Base-by-base conservation (phyloP, 176 grass and related monocot genomes). In the Avena insularis region DNA sequence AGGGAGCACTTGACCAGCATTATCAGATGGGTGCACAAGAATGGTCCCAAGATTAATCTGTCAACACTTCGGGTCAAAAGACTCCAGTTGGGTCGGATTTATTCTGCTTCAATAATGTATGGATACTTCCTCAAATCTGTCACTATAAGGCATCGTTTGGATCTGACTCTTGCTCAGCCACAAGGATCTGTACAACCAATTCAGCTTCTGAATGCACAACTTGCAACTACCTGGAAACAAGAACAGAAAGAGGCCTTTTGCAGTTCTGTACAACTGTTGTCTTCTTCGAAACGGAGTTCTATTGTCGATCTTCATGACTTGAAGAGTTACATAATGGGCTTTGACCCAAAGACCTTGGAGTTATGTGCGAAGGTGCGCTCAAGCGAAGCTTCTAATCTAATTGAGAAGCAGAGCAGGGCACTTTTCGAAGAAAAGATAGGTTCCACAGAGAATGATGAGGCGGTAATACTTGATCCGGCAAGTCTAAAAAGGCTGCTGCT, bases 41-140 rank as follows among this genome's bases (percentile, higher is more conserved):
- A 85, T 70, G 86, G 86, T 70, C 87, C 82, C 23, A 93, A 85
- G 77, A 87, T 85, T 72, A 93, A 87, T 80, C 85, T 14, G 2
- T 93, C 84, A 51, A 93, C 85, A 43, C 75, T 90, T 55, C 33
- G 83, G 10, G 82, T 93, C 69, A 93, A 90, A 85, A 88, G 92
- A 79, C 66, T 88, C 59, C 88, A 90, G 47, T 70, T 93, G 47
- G 60, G 59, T 45, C 83, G 66, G 38, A 88, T 88, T 59, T 93
- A 93, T 83, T 90, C 86, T 13, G 79, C 92, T n/a, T 93, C 88
- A 67, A 75, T 90, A 85, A 88, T 90, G 83, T 93, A 86, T 83
- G 88, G 92, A 35, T 90, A 93, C 29, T 90, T 93, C 17, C 65
- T 93, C 63, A 93, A 93, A 75, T 88, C 91, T 63, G 82, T 90